phyloP scores from a whole-genome alignment of 306 rosid species.

The Delonix regia region DNA sequence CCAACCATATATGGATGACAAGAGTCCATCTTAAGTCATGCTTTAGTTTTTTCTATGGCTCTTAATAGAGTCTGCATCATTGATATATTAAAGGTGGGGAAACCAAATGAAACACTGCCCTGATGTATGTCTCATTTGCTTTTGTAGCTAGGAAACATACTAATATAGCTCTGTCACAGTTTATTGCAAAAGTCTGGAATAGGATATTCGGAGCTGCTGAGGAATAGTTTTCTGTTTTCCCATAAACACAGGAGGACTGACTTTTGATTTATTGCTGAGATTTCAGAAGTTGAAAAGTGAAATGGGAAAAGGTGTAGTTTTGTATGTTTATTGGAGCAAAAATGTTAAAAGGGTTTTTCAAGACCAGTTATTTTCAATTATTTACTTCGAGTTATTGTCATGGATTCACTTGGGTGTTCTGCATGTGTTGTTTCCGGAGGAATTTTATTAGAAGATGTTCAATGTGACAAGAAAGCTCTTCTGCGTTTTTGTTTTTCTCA shows the following conservation, averaged over 20 bases:
- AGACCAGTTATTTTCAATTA: no score
- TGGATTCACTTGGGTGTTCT: not conserved
- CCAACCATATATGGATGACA: not conserved
- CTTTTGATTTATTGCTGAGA: not conserved
- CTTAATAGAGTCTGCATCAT: not conserved
- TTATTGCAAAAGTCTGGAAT: no score
- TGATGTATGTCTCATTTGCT: not conserved
- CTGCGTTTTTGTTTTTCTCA: not conserved
- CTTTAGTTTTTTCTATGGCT: not conserved
- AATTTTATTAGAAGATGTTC: not conserved
- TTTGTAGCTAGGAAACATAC: not conserved
- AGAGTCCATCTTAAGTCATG: not conserved
- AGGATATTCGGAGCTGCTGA: no score
- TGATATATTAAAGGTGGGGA: not conserved
- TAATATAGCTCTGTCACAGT: not conserved
- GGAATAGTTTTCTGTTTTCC: no score
- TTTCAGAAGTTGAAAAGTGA: no score
- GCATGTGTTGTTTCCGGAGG: not conserved
- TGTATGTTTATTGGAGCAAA: no score
- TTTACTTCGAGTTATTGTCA: not conserved
- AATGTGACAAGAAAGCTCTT: not conserved
- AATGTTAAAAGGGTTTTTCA: no score
- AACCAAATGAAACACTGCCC: not conserved
- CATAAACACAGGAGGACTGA: not conserved
- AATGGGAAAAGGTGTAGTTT: no score